Conservation (phyloP, 2,329 filamentous ascomycete genomes). For the Ascochyta clinopodiicola region DNA sequence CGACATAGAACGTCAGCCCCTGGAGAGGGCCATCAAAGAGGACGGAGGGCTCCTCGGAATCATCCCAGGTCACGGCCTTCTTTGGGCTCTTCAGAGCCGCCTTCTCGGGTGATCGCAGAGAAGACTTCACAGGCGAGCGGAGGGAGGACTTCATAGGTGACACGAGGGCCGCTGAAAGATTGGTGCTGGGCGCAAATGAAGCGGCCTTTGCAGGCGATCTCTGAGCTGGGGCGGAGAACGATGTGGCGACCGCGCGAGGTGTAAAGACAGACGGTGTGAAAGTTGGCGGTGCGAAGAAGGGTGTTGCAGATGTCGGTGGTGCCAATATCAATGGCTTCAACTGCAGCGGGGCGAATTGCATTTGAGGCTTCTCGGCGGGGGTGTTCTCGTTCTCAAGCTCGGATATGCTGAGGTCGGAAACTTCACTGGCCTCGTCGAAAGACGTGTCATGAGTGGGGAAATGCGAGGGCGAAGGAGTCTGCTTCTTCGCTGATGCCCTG, state of each 20-base stretch:
- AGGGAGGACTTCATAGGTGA: conserved; percentile 39
- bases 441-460: conserved; percentile 21
- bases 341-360: conserved; percentile 11
- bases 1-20: conserved; percentile 80
- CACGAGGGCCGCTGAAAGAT: conserved; percentile 18
- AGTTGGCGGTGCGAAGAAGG: conserved; percentile 15
- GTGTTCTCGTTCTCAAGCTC: conserved; percentile 20
- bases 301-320: conserved; percentile 21
- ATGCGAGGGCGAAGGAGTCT: conserved; percentile 29
- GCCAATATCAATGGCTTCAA: conserved; percentile 24
- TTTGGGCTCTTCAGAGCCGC: conserved; percentile 41
- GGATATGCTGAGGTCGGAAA: conserved; percentile 21
- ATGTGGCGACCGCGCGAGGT: conserved; percentile 4
- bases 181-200: conserved; percentile 6
- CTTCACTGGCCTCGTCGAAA: conserved; percentile 24
- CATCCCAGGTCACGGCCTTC: conserved; percentile 46
- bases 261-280: conserved; percentile 16
- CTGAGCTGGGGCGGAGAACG: conserved; percentile 12
- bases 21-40: conserved; percentile 35
- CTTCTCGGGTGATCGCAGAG: conserved; percentile 47
- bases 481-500: conserved; percentile 34
- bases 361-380: conserved; percentile 16
- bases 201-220: conserved; percentile 12
- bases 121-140: conserved; percentile 42
- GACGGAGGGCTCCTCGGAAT: conserved; percentile 30